Base-by-base conservation (phyloP, 768 basidiomycete species). In the Harrya chromipes region DNA sequence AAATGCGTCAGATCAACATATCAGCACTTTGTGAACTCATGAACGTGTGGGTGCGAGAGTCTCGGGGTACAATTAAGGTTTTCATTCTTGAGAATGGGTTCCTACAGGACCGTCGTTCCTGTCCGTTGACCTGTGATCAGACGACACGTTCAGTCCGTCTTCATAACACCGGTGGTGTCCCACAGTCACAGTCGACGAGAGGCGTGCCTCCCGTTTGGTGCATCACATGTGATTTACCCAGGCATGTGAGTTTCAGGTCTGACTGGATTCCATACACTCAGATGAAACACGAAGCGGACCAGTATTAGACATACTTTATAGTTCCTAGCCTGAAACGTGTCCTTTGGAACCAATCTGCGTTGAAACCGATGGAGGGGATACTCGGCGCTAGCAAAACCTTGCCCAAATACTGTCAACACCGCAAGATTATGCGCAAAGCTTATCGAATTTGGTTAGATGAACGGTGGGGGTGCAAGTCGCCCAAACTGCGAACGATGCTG, bases 381-480 rank as follows among this genome's bases (percentile, higher is more conserved):
- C 34, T 19, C 23, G 11, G 24, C 24, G 26, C 35, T 36, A 19
- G 26, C 20, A 11, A 37, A 35, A 31, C 29, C 44, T 26, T 21
- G 51, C 29, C n/a, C 23, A 17, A 26, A 47, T 47, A 40, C 19
- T 29, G 24, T 19, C 45, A 60, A 40, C 29, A 47, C 42, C 40
- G 40, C 50, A 23, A 42, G 17, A 23, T 8, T 26, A 44, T 44
- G 23, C 33, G 26, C 29, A 40, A 51, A 38, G 52, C 20, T 21
- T 33, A 23, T 50, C 47, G 1, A 1, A 62, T 65, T 49, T 65
- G 50, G 62, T 49, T 62, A 63, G 40, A 63, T 58, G 52, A 48
- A 44, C 4, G 27, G 41, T 23, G 42, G n/a, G 49, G 14, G 19
- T 16, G 36, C 16, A 19, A 26, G 34, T 56, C 46, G 31, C 19